phyloP scores from a whole-genome alignment of 371 early-diverging fungal genomes.

The Lichtheimia corymbifera region DNA sequence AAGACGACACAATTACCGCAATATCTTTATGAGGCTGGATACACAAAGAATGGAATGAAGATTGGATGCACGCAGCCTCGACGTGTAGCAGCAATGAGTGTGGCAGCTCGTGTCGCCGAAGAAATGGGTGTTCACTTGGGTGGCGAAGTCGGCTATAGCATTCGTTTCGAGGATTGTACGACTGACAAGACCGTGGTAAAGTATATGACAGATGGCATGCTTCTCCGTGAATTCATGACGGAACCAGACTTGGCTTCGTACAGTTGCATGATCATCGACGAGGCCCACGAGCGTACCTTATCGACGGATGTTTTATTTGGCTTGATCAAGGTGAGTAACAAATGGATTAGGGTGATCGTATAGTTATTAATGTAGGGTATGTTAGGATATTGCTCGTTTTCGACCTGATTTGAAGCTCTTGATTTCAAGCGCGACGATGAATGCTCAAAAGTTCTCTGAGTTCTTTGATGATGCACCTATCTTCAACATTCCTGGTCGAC shows the following conservation, averaged over 20 bases:
- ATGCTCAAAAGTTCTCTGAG: conserved; percentile 93
- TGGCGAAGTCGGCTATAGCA: conserved; percentile 95
- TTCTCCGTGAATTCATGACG: conserved; percentile 97
- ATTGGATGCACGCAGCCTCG: conserved; percentile 99
- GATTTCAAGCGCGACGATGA: conserved; percentile 99
- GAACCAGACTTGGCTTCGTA: conserved; percentile 94
- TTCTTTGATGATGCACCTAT: conserved; percentile 97
- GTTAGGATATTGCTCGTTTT: conserved; percentile 86
- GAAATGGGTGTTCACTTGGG: conserved; percentile 95
- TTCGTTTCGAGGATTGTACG: conserved; percentile 98
- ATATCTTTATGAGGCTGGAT: conserved; percentile 95
- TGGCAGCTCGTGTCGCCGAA: conserved; percentile 96
- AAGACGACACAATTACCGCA: conserved; percentile 99
- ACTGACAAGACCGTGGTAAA: conserved; percentile 95
- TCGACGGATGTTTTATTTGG: conserved; percentile 99
- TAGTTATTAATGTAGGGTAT: conserved; percentile 7
- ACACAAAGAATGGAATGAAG: conserved; percentile 83
- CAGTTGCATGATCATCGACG: conserved; percentile 97
- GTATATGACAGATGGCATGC: conserved; percentile 99
- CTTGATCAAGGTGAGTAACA: conserved; percentile 75
- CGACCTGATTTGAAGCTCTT: conserved; percentile 92
- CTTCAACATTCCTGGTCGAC: conserved; percentile 92
- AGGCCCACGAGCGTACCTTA: conserved; percentile 98
- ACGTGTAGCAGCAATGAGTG: conserved; percentile 99
- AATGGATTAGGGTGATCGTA: not conserved